Evolutionary conservation across 2,329 filamentous ascomycete species (phyloP).

Genomic region (Neurospora sp.): DNA sequence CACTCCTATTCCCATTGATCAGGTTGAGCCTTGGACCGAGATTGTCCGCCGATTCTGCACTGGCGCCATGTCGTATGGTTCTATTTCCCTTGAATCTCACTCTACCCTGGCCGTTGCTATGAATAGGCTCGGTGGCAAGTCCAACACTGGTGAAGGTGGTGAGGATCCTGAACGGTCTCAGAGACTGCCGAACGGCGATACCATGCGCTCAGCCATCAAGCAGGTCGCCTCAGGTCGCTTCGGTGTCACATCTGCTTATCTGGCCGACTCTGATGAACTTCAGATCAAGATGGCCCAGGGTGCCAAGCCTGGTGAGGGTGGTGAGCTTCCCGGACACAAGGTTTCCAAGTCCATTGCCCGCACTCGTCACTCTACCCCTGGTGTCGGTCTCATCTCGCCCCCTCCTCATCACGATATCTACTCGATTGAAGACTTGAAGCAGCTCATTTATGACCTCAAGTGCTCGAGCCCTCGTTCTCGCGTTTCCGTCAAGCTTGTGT

Average conservation of each 20-base stretch:
- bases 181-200: slow-evolving; percentile 82
- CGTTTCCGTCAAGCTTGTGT: slow-evolving; percentile 94
- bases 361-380: slow-evolving; percentile 90
- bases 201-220: slow-evolving; percentile 95
- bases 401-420: slow-evolving; percentile 98
- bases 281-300: slow-evolving; percentile 99
- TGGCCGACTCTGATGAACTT: slow-evolving; percentile 89
- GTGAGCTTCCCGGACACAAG: slow-evolving; percentile 94
- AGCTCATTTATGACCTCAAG: slow-evolving; percentile 95
- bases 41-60: slow-evolving; percentile 95
- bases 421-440: slow-evolving; percentile 95
- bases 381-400: slow-evolving; percentile 90
- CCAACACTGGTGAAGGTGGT: slow-evolving; percentile 95
- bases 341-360: slow-evolving; percentile 89
- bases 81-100: slow-evolving; percentile 97
- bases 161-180: slow-evolving; percentile 88
- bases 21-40: slow-evolving; percentile 96
- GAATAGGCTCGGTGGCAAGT: slow-evolving; percentile 94
- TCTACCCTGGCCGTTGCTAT: slow-evolving; percentile 92
- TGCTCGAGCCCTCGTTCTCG: slow-evolving; percentile 87
- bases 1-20: slow-evolving; percentile 80
- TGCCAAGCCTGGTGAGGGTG: slow-evolving; percentile 94
- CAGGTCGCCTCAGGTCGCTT: slow-evolving; percentile 94
- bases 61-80: slow-evolving; percentile 96
- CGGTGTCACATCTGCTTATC: slow-evolving; percentile 88